Percentiles rank a stretch among this genome's conserved stretches.
These are phyloP conservation scores for Paramecium tetraurelia DNA, from an alignment of 73 alveolate species.

Conservation along the genomic window DNA sequence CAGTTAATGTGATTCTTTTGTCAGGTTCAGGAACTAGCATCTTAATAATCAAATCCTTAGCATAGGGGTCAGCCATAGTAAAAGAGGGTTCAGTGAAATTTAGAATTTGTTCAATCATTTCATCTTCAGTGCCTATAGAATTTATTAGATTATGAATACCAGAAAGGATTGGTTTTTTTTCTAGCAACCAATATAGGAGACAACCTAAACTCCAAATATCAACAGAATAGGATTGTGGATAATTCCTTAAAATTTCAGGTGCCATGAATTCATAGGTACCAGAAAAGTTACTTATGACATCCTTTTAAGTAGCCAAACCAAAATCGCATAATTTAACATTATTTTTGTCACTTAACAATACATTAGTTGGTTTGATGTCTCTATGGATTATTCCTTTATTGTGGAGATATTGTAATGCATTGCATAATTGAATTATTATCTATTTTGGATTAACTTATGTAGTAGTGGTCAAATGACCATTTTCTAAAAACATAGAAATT, in stretches of 20 bases:
- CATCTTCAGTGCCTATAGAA: not conserved
- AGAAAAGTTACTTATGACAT: slow-evolving; percentile 17
- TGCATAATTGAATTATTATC: not conserved
- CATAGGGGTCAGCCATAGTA: not conserved
- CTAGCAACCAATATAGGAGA: slow-evolving; percentile 54
- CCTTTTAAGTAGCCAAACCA: slow-evolving; percentile 50
- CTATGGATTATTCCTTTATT: slow-evolving; percentile 56
- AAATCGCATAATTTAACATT: slow-evolving; percentile 64
- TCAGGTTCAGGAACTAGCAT: not conserved
- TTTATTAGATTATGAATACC: not conserved
- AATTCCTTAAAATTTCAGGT: slow-evolving; percentile 51
- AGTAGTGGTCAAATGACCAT: not conserved
- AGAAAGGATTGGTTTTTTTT: not conserved
- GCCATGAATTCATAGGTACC: slow-evolving; percentile 68
- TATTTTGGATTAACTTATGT: not conserved
- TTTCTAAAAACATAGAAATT: not conserved
- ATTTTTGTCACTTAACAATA: slow-evolving; percentile 47
- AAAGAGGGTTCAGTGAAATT: not conserved
- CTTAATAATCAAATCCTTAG: not conserved
- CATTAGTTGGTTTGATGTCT: slow-evolving; percentile 73
- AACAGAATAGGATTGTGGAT: slow-evolving; percentile 48
- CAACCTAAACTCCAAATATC: slow-evolving; percentile 67
- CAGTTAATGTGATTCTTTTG: not conserved
- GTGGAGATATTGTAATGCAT: slow-evolving; percentile 58
- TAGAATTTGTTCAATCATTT: not conserved